phyloP scores from a whole-genome alignment of 2,329 filamentous ascomycete species.

The Cladosporium sp. region DNA sequence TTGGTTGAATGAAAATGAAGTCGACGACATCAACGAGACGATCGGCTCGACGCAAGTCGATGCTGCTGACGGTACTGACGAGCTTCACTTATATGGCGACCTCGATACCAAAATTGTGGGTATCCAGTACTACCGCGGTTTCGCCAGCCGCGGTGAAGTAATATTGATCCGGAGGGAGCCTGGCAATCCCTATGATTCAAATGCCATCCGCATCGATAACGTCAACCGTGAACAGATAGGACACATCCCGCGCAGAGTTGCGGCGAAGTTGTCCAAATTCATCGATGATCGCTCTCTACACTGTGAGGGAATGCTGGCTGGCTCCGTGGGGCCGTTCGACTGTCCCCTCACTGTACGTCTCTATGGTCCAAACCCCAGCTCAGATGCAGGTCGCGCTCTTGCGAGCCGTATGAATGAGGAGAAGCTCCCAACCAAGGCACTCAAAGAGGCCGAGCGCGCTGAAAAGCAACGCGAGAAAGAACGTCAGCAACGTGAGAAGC shows the following conservation, averaged over 20 bases:
- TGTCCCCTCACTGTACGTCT: conserved; percentile 68
- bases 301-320: conserved; percentile 66
- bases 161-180: conserved; percentile 64
- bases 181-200: conserved; percentile 59
- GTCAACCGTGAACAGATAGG: conserved; percentile 72
- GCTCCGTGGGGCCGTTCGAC: conserved; percentile 62
- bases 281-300: conserved; percentile 58
- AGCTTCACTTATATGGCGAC: conserved; percentile 31
- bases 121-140: conserved; percentile 58
- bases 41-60: conserved; percentile 26
- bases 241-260: conserved; percentile 65
- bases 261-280: conserved; percentile 68
- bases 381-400: conserved; percentile 45
- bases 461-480: conserved; percentile 32
- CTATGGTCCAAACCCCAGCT: conserved; percentile 54
- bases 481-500: conserved; percentile 21
- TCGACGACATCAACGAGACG: conserved; percentile 26
- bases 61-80: conserved; percentile 22
- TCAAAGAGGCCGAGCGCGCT: conserved; percentile 36
- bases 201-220: conserved; percentile 76
- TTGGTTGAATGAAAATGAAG: conserved; percentile 27
- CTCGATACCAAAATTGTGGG: conserved; percentile 57
- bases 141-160: conserved; percentile 59
- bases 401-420: conserved; percentile 60
- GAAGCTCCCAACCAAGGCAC: conserved; percentile 53